These are phyloP conservation scores for Prunus mume DNA, from an alignment of 306 rosid genomes.

Conservation along the genomic window DNA sequence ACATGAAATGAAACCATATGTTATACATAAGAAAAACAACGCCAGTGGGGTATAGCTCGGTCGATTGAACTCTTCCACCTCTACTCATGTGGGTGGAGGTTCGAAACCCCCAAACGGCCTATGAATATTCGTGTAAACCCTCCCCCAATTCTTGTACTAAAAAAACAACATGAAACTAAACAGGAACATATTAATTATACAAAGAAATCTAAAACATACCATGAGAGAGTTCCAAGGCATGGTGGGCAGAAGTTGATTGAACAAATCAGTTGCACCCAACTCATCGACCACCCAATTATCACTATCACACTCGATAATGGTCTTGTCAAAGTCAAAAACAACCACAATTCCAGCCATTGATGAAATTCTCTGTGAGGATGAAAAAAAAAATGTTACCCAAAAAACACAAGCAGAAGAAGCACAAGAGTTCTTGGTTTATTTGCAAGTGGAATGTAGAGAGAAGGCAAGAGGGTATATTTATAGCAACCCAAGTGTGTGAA, in stretches of 20 bases:
- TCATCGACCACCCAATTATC: constrained; percentile 81
- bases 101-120: too few species aligned
- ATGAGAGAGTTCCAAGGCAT: constrained; percentile 92
- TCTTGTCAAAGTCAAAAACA: constrained; percentile 81
- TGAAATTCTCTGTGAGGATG: background rate
- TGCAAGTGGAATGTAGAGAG: background rate
- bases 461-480: constrained; percentile 25
- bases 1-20: too few species aligned
- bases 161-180: background rate
- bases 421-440: background rate
- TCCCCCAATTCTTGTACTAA: too few species aligned
- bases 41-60: too few species aligned
- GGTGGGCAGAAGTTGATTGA: constrained; percentile 62
- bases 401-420: background rate
- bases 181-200: too few species aligned
- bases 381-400: background rate
- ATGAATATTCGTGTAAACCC: too few species aligned
- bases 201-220: constrained; percentile 23
- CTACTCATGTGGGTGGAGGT: too few species aligned
- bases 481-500: constrained; percentile 20
- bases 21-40: too few species aligned
- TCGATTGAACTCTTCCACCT: too few species aligned
- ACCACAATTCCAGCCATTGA: constrained; percentile 51
- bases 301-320: constrained; percentile 71
- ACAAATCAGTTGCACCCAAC: constrained; percentile 60